Percentiles rank a stretch among this genome's conserved stretches.
These are phyloP conservation scores for Cutaneotrichosporon sp. DNA, from an alignment of 1,284 basidiomycete species.

Conservation along the genomic window DNA sequence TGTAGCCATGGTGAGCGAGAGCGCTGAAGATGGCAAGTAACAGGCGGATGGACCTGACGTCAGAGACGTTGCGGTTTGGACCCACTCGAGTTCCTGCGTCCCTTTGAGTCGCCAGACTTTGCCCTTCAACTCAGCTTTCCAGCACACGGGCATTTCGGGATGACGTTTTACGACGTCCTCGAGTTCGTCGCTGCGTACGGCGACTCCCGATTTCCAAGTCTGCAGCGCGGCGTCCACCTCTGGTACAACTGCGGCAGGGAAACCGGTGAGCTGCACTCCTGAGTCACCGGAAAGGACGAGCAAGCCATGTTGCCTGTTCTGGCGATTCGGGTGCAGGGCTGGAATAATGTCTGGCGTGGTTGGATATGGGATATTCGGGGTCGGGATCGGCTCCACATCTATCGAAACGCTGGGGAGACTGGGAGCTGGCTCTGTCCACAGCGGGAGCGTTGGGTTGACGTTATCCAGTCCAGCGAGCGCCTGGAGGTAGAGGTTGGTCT, in stretches of 20 bases:
- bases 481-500: slow-evolving; percentile 45
- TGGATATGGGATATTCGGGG: slow-evolving; percentile 15
- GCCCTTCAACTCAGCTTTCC: slow-evolving; percentile 37
- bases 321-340: slow-evolving; percentile 2
- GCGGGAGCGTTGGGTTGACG: slow-evolving; percentile 28
- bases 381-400: slow-evolving; percentile 5
- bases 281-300: slow-evolving; percentile 32
- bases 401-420: slow-evolving; percentile 27
- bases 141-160: slow-evolving; percentile 22
- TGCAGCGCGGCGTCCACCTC: slow-evolving; percentile 31
- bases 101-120: slow-evolving; percentile 46
- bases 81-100: slow-evolving; percentile 45
- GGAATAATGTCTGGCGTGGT: slow-evolving; percentile 3
- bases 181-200: slow-evolving; percentile 25
- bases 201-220: slow-evolving; percentile 33
- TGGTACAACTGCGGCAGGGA: slow-evolving; percentile 30
- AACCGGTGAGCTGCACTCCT: slow-evolving; percentile 36
- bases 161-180: slow-evolving; percentile 20
- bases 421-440: slow-evolving; percentile 45
- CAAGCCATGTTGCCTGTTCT: slow-evolving; percentile 32
- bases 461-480: slow-evolving; percentile 41
- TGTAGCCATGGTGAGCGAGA: slow-evolving; percentile 43
- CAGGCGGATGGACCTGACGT: slow-evolving; percentile 38
- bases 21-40: slow-evolving; percentile 37
- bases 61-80: slow-evolving; percentile 5